Conservation (phyloP, 2,329 filamentous ascomycete species). For the Botryotinia narcissicola region DNA sequence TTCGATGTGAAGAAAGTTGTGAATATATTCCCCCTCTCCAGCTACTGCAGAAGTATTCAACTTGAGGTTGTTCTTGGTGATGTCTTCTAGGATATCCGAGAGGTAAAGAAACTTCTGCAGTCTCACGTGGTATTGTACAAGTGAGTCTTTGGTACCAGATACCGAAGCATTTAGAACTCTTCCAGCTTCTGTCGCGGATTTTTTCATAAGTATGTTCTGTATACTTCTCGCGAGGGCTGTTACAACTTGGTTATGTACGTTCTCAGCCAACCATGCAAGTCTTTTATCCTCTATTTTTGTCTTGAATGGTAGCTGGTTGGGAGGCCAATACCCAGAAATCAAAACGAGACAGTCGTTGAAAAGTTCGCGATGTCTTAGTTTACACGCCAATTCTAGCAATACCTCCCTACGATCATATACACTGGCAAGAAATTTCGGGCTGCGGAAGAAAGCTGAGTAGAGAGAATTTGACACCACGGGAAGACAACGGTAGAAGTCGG, state of each 20-base stretch:
- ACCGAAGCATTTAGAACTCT: rapidly evolving
- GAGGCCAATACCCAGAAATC: neutral
- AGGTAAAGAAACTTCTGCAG: rapidly evolving
- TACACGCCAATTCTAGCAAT: neutral
- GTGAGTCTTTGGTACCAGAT: neutral
- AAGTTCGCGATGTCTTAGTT: neutral
- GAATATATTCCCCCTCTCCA: too few relatives aligned
- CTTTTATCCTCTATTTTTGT: neutral
- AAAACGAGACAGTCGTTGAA: neutral
- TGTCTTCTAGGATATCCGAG: too few relatives aligned
- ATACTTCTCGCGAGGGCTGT: rapidly evolving
- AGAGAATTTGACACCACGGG: neutral
- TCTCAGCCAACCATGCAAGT: neutral
- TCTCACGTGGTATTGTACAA: neutral
- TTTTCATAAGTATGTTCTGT: too few relatives aligned
- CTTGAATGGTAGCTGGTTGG: rapidly evolving
- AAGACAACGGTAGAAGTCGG: neutral
- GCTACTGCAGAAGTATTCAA: too few relatives aligned
- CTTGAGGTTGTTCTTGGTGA: too few relatives aligned
- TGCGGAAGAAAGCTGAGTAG: neutral
- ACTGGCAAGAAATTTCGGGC: neutral
- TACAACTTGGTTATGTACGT: neutral
- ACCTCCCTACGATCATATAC: neutral
- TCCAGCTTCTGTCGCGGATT: rapidly evolving
- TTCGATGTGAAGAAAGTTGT: too few relatives aligned